These are phyloP conservation scores for Russula virescens DNA, from an alignment of 768 basidiomycete genomes.

Conservation along the genomic window DNA sequence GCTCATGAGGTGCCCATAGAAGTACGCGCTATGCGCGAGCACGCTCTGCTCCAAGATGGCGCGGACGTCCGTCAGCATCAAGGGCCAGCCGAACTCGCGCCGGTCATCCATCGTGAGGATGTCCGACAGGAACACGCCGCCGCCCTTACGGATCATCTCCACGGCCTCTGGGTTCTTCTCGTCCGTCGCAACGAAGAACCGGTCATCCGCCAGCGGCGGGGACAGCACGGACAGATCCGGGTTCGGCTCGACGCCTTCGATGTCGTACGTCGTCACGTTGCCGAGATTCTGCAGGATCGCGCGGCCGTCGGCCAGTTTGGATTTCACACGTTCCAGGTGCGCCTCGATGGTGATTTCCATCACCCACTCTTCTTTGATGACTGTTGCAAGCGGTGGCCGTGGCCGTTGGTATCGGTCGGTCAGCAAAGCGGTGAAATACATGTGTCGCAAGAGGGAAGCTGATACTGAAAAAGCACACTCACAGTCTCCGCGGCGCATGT, in stretches of 20 bases:
- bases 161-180: slow-evolving; percentile 36
- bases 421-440: neutral
- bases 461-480: slow-evolving; percentile 19
- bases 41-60: slow-evolving; percentile 33
- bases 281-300: slow-evolving; percentile 25
- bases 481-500: slow-evolving; percentile 43
- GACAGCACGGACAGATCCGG: neutral
- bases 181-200: slow-evolving; percentile 36
- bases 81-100: neutral
- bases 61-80: slow-evolving; percentile 15
- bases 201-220: slow-evolving; percentile 12
- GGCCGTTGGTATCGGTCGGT: neutral
- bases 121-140: neutral
- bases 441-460: neutral
- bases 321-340: slow-evolving; percentile 34
- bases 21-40: slow-evolving; percentile 33
- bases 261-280: slow-evolving; percentile 8
- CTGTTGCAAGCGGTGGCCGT: slow-evolving; percentile 14
- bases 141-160: slow-evolving; percentile 28
- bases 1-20: slow-evolving; percentile 35
- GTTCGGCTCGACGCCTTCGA: slow-evolving; percentile 9
- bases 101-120: neutral
- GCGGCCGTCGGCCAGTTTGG: slow-evolving; percentile 28
- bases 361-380: slow-evolving; percentile 32
- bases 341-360: slow-evolving; percentile 33